Conservation (phyloP, 2,329 filamentous ascomycete species). For the Aspergillus ruber region DNA sequence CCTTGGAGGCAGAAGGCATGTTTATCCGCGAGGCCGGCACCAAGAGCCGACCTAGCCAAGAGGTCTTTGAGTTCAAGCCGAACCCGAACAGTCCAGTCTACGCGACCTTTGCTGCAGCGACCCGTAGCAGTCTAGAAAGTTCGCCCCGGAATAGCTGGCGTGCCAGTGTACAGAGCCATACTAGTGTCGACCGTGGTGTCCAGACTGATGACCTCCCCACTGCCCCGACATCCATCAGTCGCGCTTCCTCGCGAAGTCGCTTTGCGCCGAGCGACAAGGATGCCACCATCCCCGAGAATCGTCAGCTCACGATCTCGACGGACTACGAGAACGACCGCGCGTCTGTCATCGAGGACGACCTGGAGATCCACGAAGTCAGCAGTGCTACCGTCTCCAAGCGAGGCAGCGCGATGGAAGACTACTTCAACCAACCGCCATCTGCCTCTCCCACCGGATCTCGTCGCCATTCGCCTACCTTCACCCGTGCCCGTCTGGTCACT, state of each 20-base stretch:
- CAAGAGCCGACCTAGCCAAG: slow-evolving; percentile 64
- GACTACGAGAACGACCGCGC: slow-evolving; percentile 7
- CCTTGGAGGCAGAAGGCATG: slow-evolving; percentile 74
- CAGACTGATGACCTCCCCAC: slow-evolving; percentile 56
- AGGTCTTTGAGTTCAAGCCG: slow-evolving; percentile 75
- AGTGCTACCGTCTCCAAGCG: slow-evolving; percentile 44
- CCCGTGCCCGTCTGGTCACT: slow-evolving; percentile 72
- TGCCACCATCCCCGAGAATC: slow-evolving; percentile 7
- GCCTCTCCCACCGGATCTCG: slow-evolving; percentile 53
- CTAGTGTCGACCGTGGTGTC: slow-evolving; percentile 55
- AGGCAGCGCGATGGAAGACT: slow-evolving; percentile 36
- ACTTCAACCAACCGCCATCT: not conserved
- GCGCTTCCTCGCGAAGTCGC: slow-evolving; percentile 27
- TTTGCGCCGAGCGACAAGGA: slow-evolving; percentile 17
- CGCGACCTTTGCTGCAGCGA: slow-evolving; percentile 46
- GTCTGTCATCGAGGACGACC: slow-evolving; percentile 18
- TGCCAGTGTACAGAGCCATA: slow-evolving; percentile 61
- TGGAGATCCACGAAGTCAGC: slow-evolving; percentile 43
- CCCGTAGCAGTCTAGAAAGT: slow-evolving; percentile 64
- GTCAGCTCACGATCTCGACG: slow-evolving; percentile 9
- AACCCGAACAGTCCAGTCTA: slow-evolving; percentile 62
- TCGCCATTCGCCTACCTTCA: slow-evolving; percentile 60
- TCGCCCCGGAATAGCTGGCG: slow-evolving; percentile 57
- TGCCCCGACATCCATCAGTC: slow-evolving; percentile 27
- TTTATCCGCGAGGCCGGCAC: slow-evolving; percentile 88